Evolutionary conservation across 805 yeast species (phyloP).

Genomic region (Cyberlindnera samutprakarnensis): DNA sequence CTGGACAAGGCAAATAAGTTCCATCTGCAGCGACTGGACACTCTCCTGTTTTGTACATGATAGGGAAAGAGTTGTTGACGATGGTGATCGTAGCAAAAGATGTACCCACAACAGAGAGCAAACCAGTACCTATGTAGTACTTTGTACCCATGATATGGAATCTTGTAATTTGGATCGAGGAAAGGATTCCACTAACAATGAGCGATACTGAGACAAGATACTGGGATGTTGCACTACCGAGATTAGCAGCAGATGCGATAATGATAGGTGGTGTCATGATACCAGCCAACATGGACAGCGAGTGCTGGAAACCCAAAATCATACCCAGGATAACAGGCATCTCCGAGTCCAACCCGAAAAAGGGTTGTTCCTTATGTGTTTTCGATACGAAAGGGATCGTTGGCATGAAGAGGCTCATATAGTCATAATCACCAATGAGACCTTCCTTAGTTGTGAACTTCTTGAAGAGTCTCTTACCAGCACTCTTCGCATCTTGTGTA

Average conservation of each 20-base stretch:
- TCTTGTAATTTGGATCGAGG: slow-evolving; percentile 72
- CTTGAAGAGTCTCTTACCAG: no score
- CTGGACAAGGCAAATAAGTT: slow-evolving; percentile 68
- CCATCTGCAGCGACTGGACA: slow-evolving; percentile 66
- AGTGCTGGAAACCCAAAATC: slow-evolving; percentile 78
- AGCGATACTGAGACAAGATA: slow-evolving; percentile 66
- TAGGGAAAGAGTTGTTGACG: slow-evolving; percentile 66
- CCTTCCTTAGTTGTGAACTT: slow-evolving; percentile 74
- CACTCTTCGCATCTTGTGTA: no score
- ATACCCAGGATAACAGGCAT: slow-evolving; percentile 78
- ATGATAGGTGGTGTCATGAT: slow-evolving; percentile 78
- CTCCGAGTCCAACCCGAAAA: slow-evolving; percentile 71
- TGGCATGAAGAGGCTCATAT: slow-evolving; percentile 73
- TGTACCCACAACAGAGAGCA: slow-evolving; percentile 85
- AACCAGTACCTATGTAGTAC: slow-evolving; percentile 80
- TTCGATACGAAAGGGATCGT: slow-evolving; percentile 56
- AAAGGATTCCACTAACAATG: slow-evolving; percentile 63
- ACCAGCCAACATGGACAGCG: slow-evolving; percentile 89
- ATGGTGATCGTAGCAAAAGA: slow-evolving; percentile 84
- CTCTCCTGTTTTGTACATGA: slow-evolving; percentile 67
- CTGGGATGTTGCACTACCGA: slow-evolving; percentile 41
- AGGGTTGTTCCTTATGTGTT: slow-evolving; percentile 56
- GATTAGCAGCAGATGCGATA: slow-evolving; percentile 56
- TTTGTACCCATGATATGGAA: slow-evolving; percentile 68
- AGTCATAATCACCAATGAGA: slow-evolving; percentile 78